These are phyloP conservation scores for Lepidopterella palustris DNA, from an alignment of 495 filamentous ascomycete species.

Conservation along the genomic window DNA sequence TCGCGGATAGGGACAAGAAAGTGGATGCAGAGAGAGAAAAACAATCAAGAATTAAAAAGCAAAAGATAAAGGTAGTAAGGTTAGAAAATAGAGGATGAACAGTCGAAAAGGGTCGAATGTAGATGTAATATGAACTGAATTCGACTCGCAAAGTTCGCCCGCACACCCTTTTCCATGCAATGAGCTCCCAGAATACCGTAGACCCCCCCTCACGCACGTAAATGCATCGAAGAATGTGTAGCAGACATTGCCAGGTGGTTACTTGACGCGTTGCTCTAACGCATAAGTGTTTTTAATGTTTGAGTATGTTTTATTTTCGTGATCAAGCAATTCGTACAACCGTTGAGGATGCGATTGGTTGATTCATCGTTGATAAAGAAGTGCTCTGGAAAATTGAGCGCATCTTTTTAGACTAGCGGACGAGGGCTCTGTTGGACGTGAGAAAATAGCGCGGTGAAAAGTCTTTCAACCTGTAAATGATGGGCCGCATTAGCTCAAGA, in stretches of 20 bases:
- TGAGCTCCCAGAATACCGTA: slow-evolving; percentile 14
- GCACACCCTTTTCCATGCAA: slow-evolving; percentile 15
- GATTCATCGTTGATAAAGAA: not conserved
- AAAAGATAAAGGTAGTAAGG: not conserved
- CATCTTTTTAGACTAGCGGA: slow-evolving; percentile 10
- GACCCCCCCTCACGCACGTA: slow-evolving; percentile 24
- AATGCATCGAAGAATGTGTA: slow-evolving; percentile 23
- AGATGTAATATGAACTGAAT: slow-evolving; percentile 2
- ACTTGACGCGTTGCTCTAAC: slow-evolving; percentile 1
- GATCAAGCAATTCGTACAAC: not conserved
- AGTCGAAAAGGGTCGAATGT: not conserved
- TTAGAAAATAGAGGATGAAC: not conserved
- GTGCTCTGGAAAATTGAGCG: not conserved
- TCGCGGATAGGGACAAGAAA: not conserved
- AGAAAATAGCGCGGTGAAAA: slow-evolving; percentile 27
- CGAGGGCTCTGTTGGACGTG: slow-evolving; percentile 27
- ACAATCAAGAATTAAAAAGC: not conserved
- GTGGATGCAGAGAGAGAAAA: not conserved
- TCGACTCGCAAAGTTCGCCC: slow-evolving; percentile 1
- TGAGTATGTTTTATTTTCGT: not conserved
- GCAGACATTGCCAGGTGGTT: slow-evolving; percentile 18
- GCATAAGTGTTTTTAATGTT: not conserved
- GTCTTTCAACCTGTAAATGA: slow-evolving; percentile 17
- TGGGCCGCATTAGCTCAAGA: not conserved
- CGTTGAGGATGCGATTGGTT: not conserved